Base-by-base conservation (phyloP, 225 moss, liverwort and hornwort species). In the Antitrichia curtipendula region DNA sequence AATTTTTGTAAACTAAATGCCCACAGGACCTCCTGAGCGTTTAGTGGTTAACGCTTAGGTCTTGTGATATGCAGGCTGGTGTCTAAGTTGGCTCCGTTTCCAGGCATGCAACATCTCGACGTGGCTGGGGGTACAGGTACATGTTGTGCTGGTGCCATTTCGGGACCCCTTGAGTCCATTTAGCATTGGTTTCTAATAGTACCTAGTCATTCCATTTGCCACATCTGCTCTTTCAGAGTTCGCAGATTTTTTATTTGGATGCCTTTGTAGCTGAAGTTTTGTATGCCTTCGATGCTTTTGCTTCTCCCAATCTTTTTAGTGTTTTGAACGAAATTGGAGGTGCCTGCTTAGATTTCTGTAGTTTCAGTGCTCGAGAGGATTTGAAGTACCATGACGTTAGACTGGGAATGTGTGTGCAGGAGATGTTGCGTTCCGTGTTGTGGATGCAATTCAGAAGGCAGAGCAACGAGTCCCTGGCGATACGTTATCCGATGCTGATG, bases 111-210 rank as follows among this genome's bases (percentile, higher is more conserved):
- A 90, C 97, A 98, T 92, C 89, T 98, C 85, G 97, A 98, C 92
- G 97, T 98, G 87, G 97, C 97, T 86, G 97, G 97, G 85, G 98
- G 98, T 86, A 99, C 98, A 91, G 98, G 98, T 99, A 75, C 11
- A 28, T 56, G 53, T 27, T 75, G 20, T 85, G 66, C 57, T 81
- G n/a, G 77, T 27, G 61, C 47, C 68, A 71, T 64, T 63, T 82
- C 49, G 70, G 31, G 50, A 80, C 41, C 70, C 34, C 57, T 82
- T 66, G 68, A 76, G 59, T 72, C 43, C 81, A 36, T 75, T 64
- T 64, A 52, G 57, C 63, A 59, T 84, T 63, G 85, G 9, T 86
- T 86, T 68, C 15, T 38, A 76, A 15, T 24, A 57, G 50, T 24
- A 49, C 40, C 56, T 78, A 64, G 4, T 56, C 49, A 34, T 79